Base-by-base conservation (phyloP, 2,329 filamentous ascomycete genomes). In the Sclerotinia subarctica region DNA sequence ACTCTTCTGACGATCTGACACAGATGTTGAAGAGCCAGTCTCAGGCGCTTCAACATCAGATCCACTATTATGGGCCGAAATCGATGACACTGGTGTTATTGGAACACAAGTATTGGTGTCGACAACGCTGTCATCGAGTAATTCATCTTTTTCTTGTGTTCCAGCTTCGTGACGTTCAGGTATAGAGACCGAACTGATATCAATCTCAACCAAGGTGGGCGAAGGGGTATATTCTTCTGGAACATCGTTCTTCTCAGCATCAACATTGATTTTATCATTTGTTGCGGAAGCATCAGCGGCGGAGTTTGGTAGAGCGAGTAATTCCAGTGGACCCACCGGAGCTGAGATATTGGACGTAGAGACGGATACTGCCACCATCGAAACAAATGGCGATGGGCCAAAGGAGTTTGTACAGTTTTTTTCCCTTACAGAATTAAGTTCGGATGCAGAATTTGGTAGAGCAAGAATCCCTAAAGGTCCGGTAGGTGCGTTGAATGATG, bases 1-100 rank as follows among this genome's bases (percentile, higher is more conserved):
- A 66, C 85, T 89, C 79, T 92, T 93, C 79, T 47, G 82, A 80
- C 73, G 71, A 47, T 82, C 82, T 15, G 81, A 81, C 11, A 69
- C 72, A 5, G 71, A 70, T 24, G 68, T 64, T 7, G 72, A 68
- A 17, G 66, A 35, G 19, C 54, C 59, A 42, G 56, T 51, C n/a
- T 29, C 64, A 59, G 32, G 53, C 21, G 42, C 62, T 38, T 71
- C 57, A 53, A 29, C n/a, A 67, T 68, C 69, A 58, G 70, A 71
- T 53, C 67, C 70, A 53, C 72, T 71, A 19, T 46, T 29, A 17
- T 21, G 67, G 24, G 10, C 59, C 53, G 29, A 64, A 49, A 44
- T 66, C 68, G 51, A n/a, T 46, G 17, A 66, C 17, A 24, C 54
- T 51, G 64, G 53, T 2, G 64, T 66, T 32, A 26, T 21, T 35